Evolutionary conservation across 345 rosid species (phyloP), one percentile per base, ranked within the genome.

Genomic region (Schrenkiella parvula): DNA sequence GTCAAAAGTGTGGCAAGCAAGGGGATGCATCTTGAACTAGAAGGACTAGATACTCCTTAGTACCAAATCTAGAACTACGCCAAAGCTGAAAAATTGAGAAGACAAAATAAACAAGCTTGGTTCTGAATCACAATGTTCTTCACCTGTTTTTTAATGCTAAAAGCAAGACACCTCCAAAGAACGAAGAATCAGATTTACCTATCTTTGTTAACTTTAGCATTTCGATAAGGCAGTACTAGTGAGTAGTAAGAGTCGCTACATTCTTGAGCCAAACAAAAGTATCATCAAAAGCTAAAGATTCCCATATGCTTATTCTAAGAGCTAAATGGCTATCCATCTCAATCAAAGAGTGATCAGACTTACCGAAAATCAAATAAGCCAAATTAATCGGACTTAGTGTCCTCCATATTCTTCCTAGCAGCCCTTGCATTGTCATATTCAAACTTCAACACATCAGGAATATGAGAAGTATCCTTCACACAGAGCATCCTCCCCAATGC

Each of bases 401-500:
- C 2, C 37, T 71, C 78, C 81, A 77, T 7, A 56, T 46, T 68
- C 38, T 78, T 88, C 80, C 96, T 81, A 57, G 91, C 93, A 68
- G 88, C 90, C 32, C 97, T 86, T 0, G 97, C 98, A 77, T 91
- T 92, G 46, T 95, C 96, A 53, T 92, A 95, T 80, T 95, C 99
- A 70, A 95, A 92, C 82, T 88, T 84, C 83, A 92, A 84, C 58
- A 88, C 92, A 71, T 95, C 80, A 29, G 75, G 79, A 64, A 95
- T 87, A 80, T 95, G 98, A 10, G 99, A 95, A 71, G 97, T 95
- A 77, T 95, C 99, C 84, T 95, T 95, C 37, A 90, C 79, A 81
- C 78, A 88, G 12, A 95, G 78, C 80, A 62, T 65, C 79, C 88
- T 87, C 82, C 99, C 98, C 29, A 90, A 58, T 4, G 57, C 64